phyloP scores from a whole-genome alignment of 306 rosid species.

The peach (Prunus persica) region Prunus_persica_NCBIv2 NC_034011.1:4210001-4210500 shows the following conservation, averaged over 20 bases:
- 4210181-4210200: not conserved
- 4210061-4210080: not conserved
- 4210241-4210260: not conserved
- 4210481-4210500: constrained; percentile 1
- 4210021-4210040: constrained; percentile 54
- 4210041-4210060: constrained; percentile 6
- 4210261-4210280: too few relatives aligned
- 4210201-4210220: not conserved
- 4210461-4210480: constrained; percentile 9
- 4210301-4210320: not conserved
- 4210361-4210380: constrained; percentile 76
- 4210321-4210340: not conserved
- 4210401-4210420: constrained; percentile 82
- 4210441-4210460: constrained; percentile 55
- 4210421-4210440: constrained; percentile 91
- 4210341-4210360: constrained; percentile 48
- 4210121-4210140: not conserved
- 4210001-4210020: constrained; percentile 68
- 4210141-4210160: not conserved
- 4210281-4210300: not conserved
- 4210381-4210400: constrained; percentile 71
- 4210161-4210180: not conserved
- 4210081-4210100: not conserved
- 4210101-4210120: not conserved
- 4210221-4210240: not conserved